Evolutionary conservation across 108 stramenopile species (phyloP), one percentile per base, ranked within the genome.

Genomic region (Stephanodiscus minutulus): DNA sequence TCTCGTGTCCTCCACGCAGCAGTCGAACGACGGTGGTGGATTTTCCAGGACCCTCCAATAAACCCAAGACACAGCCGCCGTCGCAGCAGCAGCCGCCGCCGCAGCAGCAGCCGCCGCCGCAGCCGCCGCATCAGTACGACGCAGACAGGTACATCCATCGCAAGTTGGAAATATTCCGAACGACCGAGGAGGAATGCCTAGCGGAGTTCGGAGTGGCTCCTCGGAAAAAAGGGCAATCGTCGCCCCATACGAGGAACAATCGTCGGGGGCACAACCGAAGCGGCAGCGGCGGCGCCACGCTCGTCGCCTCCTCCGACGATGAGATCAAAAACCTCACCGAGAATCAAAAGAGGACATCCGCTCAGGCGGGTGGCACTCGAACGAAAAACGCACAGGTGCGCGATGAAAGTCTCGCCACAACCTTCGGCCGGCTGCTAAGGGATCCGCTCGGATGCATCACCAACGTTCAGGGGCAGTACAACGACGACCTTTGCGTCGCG

Each of bases 321-420:
- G 67, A 68, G 67, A 68, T 68, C 27, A 41, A 25, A 27, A 68
- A 68, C 27, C 67, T 68, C 43, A 55, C 56, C 8, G 20, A 44
- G n/a, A 58, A 10, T 41, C 55, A 60, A 36, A 60, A 60, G 37
- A 60, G 18, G n/a, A 57, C 39, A 12, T 33, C 29, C 46, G 55
- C 20, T 22, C 52, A 43, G 17, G 67, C 29, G 21, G 5, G 43
- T 18, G 21, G n/a, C 33, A 60, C 17, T 21, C 28, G 53, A 54
- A 49, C n/a, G 36, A 39, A 52, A 31, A 33, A 37, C 55, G n/a
- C 55, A 0, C 52, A 11, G 55, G 11, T 2, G 13, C 12, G 50
- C 5, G 31, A 50, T 20, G 13, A 47, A 21, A 68, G 35, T 18
- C 41, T 13, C 44, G 17, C 57, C 15, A 39, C 24, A 20, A 55